Percentiles rank a stretch among this genome's conserved stretches.
phyloP scores from a whole-genome alignment of 2,329 filamentous ascomycete species.

The Botryotinia globosa region DNA sequence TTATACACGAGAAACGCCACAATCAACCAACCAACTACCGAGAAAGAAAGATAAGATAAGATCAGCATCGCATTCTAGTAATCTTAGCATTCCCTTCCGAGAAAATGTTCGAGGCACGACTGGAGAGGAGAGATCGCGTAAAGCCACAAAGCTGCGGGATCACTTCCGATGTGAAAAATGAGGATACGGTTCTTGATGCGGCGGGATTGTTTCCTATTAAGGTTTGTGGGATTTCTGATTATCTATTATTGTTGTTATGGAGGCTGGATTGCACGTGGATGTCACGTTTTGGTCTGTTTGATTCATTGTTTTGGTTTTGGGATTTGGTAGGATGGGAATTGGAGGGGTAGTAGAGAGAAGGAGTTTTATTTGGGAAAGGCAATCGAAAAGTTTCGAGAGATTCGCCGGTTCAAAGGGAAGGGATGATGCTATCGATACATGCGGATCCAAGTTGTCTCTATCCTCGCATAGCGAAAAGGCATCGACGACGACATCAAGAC shows the following conservation, averaged over 20 bases:
- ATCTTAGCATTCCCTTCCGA: background rate
- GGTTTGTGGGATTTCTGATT: background rate
- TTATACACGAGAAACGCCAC: background rate
- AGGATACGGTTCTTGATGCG: background rate
- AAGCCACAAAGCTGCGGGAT: background rate
- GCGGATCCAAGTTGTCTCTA: background rate
- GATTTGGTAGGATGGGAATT: background rate
- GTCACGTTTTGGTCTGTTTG: background rate
- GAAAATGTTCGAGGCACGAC: background rate
- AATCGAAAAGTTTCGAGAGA: background rate
- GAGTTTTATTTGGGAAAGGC: rapidly evolving
- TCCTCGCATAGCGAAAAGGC: rapidly evolving
- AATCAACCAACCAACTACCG: background rate
- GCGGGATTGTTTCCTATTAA: background rate
- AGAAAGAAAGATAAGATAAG: background rate
- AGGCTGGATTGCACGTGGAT: background rate
- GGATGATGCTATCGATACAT: background rate
- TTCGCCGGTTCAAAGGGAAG: too few relatives aligned
- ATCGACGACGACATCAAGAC: background rate
- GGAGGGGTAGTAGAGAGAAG: background rate
- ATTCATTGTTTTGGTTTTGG: background rate
- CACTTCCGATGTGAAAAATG: background rate
- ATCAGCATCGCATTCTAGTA: background rate
- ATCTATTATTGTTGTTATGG: rapidly evolving
- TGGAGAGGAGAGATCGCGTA: background rate